Evolutionary conservation across 495 filamentous ascomycete species (phyloP).

Genomic region (Xylaria scruposa): DNA sequence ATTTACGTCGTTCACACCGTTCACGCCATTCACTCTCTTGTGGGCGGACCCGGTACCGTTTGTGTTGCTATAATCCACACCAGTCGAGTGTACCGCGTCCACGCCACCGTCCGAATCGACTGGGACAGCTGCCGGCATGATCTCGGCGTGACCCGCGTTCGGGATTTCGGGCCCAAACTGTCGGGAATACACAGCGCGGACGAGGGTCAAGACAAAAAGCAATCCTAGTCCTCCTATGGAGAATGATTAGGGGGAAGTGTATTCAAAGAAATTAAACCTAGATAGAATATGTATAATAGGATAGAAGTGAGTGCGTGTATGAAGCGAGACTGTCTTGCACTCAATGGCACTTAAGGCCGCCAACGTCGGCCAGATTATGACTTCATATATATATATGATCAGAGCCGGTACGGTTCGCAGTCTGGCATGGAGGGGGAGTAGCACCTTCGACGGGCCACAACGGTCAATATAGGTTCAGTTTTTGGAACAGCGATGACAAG

Average conservation of each 20-base stretch:
- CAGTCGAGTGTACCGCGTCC: conserved; percentile 8
- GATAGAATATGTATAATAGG: background rate
- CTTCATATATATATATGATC: conserved; percentile 22
- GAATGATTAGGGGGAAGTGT: background rate
- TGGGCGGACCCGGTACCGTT: conserved; percentile 17
- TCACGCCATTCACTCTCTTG: conserved; percentile 22
- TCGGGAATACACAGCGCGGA: background rate
- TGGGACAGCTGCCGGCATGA: conserved; percentile 24
- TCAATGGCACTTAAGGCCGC: background rate
- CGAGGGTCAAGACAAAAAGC: background rate
- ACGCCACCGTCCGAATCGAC: background rate
- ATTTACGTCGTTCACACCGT: background rate
- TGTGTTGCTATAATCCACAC: conserved; percentile 11
- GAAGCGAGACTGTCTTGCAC: conserved; percentile 6
- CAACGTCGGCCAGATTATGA: background rate
- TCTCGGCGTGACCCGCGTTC: conserved; percentile 6
- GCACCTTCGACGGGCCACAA: conserved; percentile 19
- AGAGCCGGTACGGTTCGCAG: background rate
- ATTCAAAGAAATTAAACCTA: background rate
- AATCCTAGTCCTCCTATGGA: background rate
- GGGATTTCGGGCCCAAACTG: background rate
- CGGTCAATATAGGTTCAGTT: conserved; percentile 7
- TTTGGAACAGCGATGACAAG: conserved; percentile 8
- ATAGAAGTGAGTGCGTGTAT: background rate
- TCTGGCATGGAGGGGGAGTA: conserved; percentile 3